These are phyloP conservation scores for Beauveria medogensis DNA, from an alignment of 2,329 filamentous ascomycete species.

Conservation along the genomic window DNA sequence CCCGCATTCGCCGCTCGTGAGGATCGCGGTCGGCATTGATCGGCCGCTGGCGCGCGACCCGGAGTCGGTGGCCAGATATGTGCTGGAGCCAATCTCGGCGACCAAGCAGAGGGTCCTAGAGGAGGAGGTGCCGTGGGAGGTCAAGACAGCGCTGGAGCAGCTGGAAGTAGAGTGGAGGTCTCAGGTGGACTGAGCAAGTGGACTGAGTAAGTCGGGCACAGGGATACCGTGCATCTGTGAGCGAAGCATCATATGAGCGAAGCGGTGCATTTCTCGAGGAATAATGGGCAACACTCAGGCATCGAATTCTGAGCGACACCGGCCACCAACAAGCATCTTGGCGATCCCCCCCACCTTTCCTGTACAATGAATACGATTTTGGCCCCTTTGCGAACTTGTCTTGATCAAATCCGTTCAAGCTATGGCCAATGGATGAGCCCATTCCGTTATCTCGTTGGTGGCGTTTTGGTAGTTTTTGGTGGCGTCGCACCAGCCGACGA, in stretches of 20 bases:
- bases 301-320: neutral
- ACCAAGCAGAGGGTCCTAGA: conserved; percentile 44
- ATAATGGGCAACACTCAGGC: neutral
- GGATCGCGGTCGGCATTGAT: conserved; percentile 83
- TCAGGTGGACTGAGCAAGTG: conserved; percentile 12
- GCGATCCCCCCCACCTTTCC: neutral
- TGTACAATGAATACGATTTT: neutral
- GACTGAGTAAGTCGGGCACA: too few species aligned
- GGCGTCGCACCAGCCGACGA: conserved; percentile 1
- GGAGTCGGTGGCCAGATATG: conserved; percentile 64
- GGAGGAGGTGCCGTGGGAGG: conserved; percentile 39
- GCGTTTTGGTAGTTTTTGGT: conserved; percentile 5
- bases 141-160: conserved; percentile 42
- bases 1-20: conserved; percentile 35
- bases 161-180: conserved; percentile 33
- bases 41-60: conserved; percentile 62
- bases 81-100: conserved; percentile 58
- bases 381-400: neutral
- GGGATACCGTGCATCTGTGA: neutral
- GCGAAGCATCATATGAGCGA: neutral
- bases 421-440: neutral
- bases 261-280: neutral
- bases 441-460: conserved; percentile 7
- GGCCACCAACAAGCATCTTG: neutral
- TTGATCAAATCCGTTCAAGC: neutral